Percentiles rank a stretch among this genome's conserved stretches.
phyloP scores from a whole-genome alignment of 2,329 filamentous ascomycete genomes.

The Phaeomoniella chlamydospora region DNA sequence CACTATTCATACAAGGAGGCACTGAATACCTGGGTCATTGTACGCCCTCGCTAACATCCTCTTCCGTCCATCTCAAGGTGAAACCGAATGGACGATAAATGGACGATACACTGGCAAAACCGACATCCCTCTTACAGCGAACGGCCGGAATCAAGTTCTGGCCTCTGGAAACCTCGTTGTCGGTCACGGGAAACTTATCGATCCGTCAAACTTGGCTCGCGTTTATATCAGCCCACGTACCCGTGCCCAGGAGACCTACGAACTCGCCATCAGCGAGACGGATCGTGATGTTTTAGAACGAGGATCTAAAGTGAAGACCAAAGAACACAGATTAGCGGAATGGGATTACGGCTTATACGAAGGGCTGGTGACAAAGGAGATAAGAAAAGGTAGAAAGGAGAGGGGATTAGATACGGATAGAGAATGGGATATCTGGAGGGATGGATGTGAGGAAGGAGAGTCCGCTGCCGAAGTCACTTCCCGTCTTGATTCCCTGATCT shows the following conservation, averaged over 20 bases:
- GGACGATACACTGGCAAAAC: constrained; percentile 31
- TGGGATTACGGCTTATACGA: constrained; percentile 53
- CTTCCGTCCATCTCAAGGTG: constrained; percentile 11
- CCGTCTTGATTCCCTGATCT: constrained; percentile 27
- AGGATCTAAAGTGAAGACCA: constrained; percentile 27
- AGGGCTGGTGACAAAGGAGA: constrained; percentile 38
- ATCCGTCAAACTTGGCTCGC: constrained; percentile 30
- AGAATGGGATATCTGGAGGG: constrained; percentile 43
- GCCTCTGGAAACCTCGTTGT: constrained; percentile 31
- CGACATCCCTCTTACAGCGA: constrained; percentile 26
- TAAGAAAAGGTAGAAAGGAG: constrained; percentile 28
- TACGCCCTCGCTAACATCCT: too few species aligned
- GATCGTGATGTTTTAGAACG: constrained; percentile 11
- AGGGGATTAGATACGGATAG: constrained; percentile 32
- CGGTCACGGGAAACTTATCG: constrained; percentile 35
- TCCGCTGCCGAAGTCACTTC: constrained; percentile 23
- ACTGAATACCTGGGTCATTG: too few species aligned
- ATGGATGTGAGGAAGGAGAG: constrained; percentile 45
- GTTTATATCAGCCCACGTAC: constrained; percentile 36
- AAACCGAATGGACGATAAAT: constrained; percentile 33
- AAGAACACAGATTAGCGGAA: constrained; percentile 36
- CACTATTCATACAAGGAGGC: too few species aligned
- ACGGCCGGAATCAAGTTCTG: constrained; percentile 29
- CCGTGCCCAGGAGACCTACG: constrained; percentile 33
- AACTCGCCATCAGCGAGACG: constrained; percentile 24